A percentile compares a stretch with the other conserved stretches of the same genome.
Evolutionary conservation across 805 yeast genomes (phyloP).

Genomic region (Lachancea waltii): DNA sequence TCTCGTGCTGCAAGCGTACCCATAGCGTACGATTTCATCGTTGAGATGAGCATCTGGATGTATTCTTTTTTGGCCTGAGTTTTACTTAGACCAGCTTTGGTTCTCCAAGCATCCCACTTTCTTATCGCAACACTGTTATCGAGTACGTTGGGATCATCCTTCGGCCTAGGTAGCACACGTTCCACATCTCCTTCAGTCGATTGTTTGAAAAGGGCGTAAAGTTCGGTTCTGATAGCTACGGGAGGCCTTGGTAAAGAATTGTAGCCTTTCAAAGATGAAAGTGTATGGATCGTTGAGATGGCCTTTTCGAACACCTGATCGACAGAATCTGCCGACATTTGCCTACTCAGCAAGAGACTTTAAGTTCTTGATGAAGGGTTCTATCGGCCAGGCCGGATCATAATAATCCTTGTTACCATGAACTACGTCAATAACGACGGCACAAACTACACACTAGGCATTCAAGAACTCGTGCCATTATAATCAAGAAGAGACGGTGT

Average conservation of each 20-base stretch:
- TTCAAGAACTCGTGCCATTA: not conserved
- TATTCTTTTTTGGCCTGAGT: slow-evolving; percentile 72
- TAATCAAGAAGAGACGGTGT: not conserved
- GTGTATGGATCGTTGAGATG: slow-evolving; percentile 66
- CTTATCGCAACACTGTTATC: slow-evolving; percentile 63
- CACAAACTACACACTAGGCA: not conserved
- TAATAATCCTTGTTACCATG: too few relatives aligned
- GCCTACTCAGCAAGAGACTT: not conserved
- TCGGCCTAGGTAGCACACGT: slow-evolving; percentile 60
- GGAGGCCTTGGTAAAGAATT: slow-evolving; percentile 73
- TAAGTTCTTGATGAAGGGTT: too few relatives aligned
- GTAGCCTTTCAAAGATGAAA: slow-evolving; percentile 57
- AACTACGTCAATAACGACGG: too few relatives aligned
- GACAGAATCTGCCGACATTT: slow-evolving; percentile 13
- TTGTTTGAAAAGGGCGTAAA: slow-evolving; percentile 82
- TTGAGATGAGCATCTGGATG: slow-evolving; percentile 59
- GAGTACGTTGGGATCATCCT: slow-evolving; percentile 40
- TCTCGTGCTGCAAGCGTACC: slow-evolving; percentile 63
- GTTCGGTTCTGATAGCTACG: slow-evolving; percentile 54
- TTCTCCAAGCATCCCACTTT: slow-evolving; percentile 84
- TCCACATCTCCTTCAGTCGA: slow-evolving; percentile 83
- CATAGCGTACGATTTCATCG: slow-evolving; percentile 65
- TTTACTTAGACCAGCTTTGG: slow-evolving; percentile 58
- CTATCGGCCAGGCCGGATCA: too few relatives aligned
- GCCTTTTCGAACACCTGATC: slow-evolving; percentile 82